A percentile compares a stretch with the other conserved stretches of the same genome.
phyloP scores from a whole-genome alignment of 2,329 filamentous ascomycete genomes.

The Cladosporium sp. region DNA sequence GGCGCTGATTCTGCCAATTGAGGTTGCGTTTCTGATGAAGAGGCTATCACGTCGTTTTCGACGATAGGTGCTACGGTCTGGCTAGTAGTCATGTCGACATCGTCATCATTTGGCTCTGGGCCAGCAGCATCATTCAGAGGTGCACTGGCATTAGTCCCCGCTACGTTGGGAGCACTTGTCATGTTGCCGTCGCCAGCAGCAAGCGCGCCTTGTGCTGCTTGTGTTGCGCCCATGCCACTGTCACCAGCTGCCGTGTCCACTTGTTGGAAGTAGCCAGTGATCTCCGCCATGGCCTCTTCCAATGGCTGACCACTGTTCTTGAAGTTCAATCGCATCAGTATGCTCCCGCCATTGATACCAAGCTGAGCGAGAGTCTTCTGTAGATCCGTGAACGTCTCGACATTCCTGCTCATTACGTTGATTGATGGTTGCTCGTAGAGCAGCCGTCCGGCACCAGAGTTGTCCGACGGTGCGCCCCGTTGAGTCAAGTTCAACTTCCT shows the following conservation, averaged over 20 bases:
- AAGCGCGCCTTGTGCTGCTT: conserved; percentile 21
- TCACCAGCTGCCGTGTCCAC: conserved; percentile 28
- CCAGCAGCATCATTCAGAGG: conserved; percentile 21
- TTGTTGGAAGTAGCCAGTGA: conserved; percentile 66
- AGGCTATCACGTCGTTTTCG: conserved; percentile 27
- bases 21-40: conserved; percentile 23
- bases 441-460: conserved; percentile 63
- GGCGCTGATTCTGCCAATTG: conserved; percentile 4
- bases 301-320: conserved; percentile 71
- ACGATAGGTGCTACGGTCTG: conserved; percentile 18
- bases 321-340: conserved; percentile 74
- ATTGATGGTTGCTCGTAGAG: conserved; percentile 85
- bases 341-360: conserved; percentile 79
- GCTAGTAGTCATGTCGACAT: conserved; percentile 5
- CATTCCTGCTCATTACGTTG: conserved; percentile 75
- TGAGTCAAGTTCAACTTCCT: conserved; percentile 75
- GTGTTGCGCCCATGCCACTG: conserved; percentile 12
- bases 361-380: conserved; percentile 86
- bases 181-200: conserved; percentile 17
- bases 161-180: conserved; percentile 21
- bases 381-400: conserved; percentile 72
- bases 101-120: conserved; percentile 24
- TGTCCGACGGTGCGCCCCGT: conserved; percentile 64
- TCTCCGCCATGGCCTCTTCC: conserved; percentile 79
- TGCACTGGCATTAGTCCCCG: conserved; percentile 20